These are phyloP conservation scores for Crithidia bombi DNA, from an alignment of 208 protist genomes.

Conservation along the genomic window DNA sequence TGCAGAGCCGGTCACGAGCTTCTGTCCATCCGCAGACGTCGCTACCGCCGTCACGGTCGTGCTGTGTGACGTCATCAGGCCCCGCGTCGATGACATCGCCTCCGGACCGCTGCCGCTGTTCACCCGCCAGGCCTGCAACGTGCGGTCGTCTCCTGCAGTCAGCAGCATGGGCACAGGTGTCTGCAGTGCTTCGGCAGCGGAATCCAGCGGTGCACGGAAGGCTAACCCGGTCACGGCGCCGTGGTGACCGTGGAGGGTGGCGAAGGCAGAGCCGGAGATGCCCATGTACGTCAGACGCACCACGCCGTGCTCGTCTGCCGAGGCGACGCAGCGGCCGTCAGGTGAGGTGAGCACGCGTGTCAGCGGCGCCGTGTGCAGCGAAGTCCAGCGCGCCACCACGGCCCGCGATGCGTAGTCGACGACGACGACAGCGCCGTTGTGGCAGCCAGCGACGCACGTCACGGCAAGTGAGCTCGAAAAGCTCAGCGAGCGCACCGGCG, in stretches of 20 bases:
- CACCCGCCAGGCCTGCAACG: constrained; percentile 55
- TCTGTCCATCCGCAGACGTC: constrained; percentile 44
- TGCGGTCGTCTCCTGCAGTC: constrained; percentile 47
- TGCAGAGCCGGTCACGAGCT: constrained; percentile 65
- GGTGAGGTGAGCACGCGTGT: constrained; percentile 58
- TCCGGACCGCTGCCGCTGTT: constrained; percentile 2
- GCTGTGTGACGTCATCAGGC: constrained; percentile 39
- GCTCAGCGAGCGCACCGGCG: constrained; percentile 58
- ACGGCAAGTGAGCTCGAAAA: constrained; percentile 74
- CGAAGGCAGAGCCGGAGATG: constrained; percentile 56
- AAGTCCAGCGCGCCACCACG: constrained; percentile 41
- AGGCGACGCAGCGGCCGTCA: constrained; percentile 74
- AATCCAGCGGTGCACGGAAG: constrained; percentile 40
- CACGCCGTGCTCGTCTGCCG: constrained; percentile 71
- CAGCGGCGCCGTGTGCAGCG: constrained; percentile 67
- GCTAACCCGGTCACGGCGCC: constrained; percentile 51
- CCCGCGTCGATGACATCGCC: constrained; percentile 9
- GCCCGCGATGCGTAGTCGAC: constrained; percentile 64
- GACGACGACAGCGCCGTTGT: constrained; percentile 59
- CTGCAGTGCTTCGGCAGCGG: constrained; percentile 7
- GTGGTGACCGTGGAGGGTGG: constrained; percentile 71
- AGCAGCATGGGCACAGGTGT: constrained; percentile 29
- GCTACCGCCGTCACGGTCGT: constrained; percentile 65
- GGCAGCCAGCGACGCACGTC: constrained; percentile 75
- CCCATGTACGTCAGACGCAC: constrained; percentile 68